Evolutionary conservation across 164 flowering plant genomes (phyloP).

Genomic region (Chloranthus sessilifolius): DNA sequence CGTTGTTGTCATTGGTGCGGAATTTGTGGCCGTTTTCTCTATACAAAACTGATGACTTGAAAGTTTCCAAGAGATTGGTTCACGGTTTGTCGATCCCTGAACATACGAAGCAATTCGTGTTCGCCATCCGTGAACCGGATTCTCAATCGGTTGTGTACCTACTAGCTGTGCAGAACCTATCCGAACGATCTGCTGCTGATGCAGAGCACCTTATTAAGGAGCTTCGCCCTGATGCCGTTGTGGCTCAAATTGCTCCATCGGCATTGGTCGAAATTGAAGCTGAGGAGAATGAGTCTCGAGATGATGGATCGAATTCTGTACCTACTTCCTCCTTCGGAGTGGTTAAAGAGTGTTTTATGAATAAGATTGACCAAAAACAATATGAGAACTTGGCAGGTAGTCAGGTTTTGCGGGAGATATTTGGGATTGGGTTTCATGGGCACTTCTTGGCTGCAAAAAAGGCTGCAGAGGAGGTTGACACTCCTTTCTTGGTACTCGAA

Average conservation of each 20-base stretch:
- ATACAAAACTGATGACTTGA: constrained; percentile 44
- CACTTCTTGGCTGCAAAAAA: constrained; percentile 64
- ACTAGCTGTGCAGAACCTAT: constrained; percentile 64
- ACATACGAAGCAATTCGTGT: constrained; percentile 64
- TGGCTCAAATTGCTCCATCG: constrained; percentile 46
- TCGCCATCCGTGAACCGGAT: constrained; percentile 59
- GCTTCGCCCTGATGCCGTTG: constrained; percentile 67
- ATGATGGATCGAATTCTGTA: constrained; percentile 14
- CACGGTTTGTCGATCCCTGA: constrained; percentile 56
- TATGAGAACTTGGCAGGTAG: constrained; percentile 74
- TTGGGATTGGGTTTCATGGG: constrained; percentile 73
- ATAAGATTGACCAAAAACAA: constrained; percentile 46
- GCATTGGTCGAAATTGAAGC: constrained; percentile 15
- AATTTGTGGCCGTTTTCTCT: constrained; percentile 67
- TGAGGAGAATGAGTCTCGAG: constrained; percentile 10
- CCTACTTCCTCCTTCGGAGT: constrained; percentile 73
- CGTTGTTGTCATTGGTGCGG: constrained; percentile 26
- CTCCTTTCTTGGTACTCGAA: constrained; percentile 55
- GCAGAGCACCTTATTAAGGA: constrained; percentile 58
- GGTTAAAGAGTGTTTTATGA: constrained; percentile 54
- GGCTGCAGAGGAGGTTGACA: constrained; percentile 70
- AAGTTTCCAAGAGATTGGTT: constrained; percentile 45
- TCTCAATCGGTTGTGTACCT: constrained; percentile 55
- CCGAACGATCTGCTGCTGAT: constrained; percentile 72
- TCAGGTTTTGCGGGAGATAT: constrained; percentile 64